Base-by-base conservation (phyloP, 768 basidiomycete genomes). In the Auriscalpium vulgare region DNA sequence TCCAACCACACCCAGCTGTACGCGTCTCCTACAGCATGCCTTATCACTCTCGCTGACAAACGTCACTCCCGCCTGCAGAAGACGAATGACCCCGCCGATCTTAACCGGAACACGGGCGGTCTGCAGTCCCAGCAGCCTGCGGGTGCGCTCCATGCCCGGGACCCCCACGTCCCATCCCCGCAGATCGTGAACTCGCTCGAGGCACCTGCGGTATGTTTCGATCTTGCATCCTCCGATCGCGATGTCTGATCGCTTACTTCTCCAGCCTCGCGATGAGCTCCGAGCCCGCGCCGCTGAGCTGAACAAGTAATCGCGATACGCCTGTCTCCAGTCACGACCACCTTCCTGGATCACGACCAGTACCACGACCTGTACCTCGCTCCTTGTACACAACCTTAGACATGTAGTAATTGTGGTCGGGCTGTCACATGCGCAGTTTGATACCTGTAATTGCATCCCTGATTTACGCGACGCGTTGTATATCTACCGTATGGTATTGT, bases 1-100 rank as follows among this genome's bases (percentile, higher is more conserved):
- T 78, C 59, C 72, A 75, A 52, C 82, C 82, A 23, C 80, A 83
- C 62, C 82, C 81, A 53, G 80, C 81, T 58, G 82, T 82, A 63
- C 43, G 77, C 47, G 14, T 19, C 37, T 16, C 2, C 13, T 4
- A 21, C 21, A 21, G 21, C 21, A 21, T 21, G 21, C 21, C 21
- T 21, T 21, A 21, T 1, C 21, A 21, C 21, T 51, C 37, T 1
- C 10, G 23, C 37, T 54, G 7, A 35, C 17, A 56, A n/a, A n/a
- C n/a, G n/a, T n/a, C n/a, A n/a, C n/a, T 10, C 47, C 11, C 8
- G 11, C 36, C 13, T 16, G 37, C 56, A 84, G 83, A 82, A 76
- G 70, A 69, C 79, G 7, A 84, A 84, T 55, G 71, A 84, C 60
- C 82, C 82, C 13, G 69, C 73, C 1, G 78, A 83, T 63, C 72